phyloP scores from a whole-genome alignment of 129 eudicot species.

The Solidago caesia region DNA sequence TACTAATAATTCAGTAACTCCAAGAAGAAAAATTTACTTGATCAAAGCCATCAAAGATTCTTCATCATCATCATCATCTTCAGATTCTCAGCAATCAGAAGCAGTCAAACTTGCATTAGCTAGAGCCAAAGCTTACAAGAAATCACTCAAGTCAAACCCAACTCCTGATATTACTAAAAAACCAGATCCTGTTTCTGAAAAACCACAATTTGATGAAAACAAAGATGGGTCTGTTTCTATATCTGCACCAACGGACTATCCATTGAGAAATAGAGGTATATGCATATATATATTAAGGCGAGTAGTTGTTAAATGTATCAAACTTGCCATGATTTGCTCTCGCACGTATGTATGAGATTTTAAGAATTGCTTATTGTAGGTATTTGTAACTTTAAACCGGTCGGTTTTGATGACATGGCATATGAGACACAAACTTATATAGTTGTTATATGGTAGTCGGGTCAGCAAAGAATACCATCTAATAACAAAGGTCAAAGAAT shows the following conservation, averaged over 20 bases:
- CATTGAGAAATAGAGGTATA: slow-evolving; percentile 16
- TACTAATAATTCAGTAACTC: slow-evolving; percentile 23
- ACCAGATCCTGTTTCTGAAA: slow-evolving; percentile 24
- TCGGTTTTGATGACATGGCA: no score
- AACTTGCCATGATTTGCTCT: no score
- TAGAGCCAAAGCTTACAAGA: slow-evolving; percentile 65
- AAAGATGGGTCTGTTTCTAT: slow-evolving; percentile 19
- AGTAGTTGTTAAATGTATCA: no score
- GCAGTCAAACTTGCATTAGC: slow-evolving; percentile 70
- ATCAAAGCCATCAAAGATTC: slow-evolving; percentile 43
- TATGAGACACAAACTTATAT: no score
- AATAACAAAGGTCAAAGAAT: no score
- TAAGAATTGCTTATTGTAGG: no score
- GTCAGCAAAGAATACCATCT: no score
- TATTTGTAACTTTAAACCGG: no score
- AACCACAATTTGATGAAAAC: slow-evolving; percentile 28
- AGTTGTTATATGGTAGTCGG: no score
- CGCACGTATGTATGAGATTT: no score
- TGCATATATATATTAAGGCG: no score
- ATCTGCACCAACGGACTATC: slow-evolving; percentile 14
- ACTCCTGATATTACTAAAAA: slow-evolving; percentile 33
- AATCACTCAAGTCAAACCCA: slow-evolving; percentile 31
- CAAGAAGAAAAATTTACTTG: slow-evolving; percentile 24
- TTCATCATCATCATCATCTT: slow-evolving; percentile 24
- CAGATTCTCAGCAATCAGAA: slow-evolving; percentile 36